Base-by-base conservation (phyloP, 2,329 filamentous ascomycete species). In the Hansfordia pulvinata region DNA sequence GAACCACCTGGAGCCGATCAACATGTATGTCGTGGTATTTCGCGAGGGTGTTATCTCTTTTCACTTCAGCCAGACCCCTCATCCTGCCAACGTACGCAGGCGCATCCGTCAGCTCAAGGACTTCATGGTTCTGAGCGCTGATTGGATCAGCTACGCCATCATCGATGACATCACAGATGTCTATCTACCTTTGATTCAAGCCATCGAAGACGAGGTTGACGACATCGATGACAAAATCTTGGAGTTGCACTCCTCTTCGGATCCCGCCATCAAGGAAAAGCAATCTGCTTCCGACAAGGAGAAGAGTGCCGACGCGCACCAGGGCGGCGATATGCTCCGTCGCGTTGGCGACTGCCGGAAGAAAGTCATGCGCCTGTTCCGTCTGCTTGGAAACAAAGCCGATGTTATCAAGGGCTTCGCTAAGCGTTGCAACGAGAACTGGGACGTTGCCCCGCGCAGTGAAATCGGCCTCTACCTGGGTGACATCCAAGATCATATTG, bases 371-470 rank as follows among this genome's bases (percentile, higher is more conserved):
- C 78, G 81, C 19, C 62, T 98, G 24, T 96, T 94, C 49, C 72
- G 90, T 26, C 62, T 98, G 23, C 61, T 98, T 11, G 90, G 90
- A 29, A 96, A 93, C 54, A 98, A 98, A 56, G 90, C 90, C 26
- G 90, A 98, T 51, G 90, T 98, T 31, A 96, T 98, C 62, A 96
- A 96, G 57, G 90, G 90, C 2, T 98, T 98, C 44, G 90, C 90
- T 5, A 98, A 98, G 58, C 70, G 90, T 10, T 98, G 90, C 58
- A 98, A 94, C 46, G 88, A 98, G 59, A 80, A 92, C 37, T 98
- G 86, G 85, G 82, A 94, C 41, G 82, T 98, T 32, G 88, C 90
- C 5, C 90, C 90, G 8, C 71, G 86, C 35, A 90, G 81, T 18
- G 90, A 98, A 49, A 96, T 98, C 47, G 90, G 90, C n/a, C 57